Conservation (phyloP, 352 stramenopile species). For the Ophiocytium majus region DNA sequence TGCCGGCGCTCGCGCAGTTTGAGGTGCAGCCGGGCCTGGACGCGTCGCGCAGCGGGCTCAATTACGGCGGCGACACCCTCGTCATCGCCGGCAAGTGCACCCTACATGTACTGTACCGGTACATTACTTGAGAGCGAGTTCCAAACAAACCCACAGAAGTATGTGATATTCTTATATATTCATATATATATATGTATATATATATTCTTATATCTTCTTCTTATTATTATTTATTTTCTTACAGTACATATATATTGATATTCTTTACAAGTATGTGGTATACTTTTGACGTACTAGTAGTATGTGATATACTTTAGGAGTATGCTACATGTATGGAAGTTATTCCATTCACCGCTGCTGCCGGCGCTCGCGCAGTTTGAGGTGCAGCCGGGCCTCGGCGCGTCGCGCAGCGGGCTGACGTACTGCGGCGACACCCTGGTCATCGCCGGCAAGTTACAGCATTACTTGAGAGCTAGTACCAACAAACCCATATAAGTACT, state of each 20-base stretch:
- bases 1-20: conserved; percentile 45
- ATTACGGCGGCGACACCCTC: background rate
- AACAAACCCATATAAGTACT: background rate
- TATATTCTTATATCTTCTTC: too few relatives aligned
- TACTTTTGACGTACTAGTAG: too few relatives aligned
- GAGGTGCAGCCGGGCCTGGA: conserved; percentile 9
- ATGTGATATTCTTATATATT: background rate
- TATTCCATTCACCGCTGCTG: background rate
- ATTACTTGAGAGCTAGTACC: background rate
- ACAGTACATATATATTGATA: too few relatives aligned
- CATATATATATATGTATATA: background rate
- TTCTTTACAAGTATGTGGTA: too few relatives aligned
- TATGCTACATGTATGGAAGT: too few relatives aligned
- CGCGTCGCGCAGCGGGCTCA: background rate
- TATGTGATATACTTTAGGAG: too few relatives aligned
- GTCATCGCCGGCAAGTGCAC: conserved; percentile 23
- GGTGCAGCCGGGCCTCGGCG: background rate
- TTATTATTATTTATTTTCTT: too few relatives aligned
- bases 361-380: conserved; percentile 39
- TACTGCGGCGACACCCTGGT: background rate
- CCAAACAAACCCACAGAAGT: background rate
- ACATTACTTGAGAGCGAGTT: background rate
- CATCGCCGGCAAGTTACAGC: conserved; percentile 8
- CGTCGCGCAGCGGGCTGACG: background rate
- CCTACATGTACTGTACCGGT: too few relatives aligned